A percentile compares a stretch with the other conserved stretches of the same genome.
Conservation (phyloP, 2,329 filamentous ascomycete genomes). For the Cytospora schulzeri region DNA sequence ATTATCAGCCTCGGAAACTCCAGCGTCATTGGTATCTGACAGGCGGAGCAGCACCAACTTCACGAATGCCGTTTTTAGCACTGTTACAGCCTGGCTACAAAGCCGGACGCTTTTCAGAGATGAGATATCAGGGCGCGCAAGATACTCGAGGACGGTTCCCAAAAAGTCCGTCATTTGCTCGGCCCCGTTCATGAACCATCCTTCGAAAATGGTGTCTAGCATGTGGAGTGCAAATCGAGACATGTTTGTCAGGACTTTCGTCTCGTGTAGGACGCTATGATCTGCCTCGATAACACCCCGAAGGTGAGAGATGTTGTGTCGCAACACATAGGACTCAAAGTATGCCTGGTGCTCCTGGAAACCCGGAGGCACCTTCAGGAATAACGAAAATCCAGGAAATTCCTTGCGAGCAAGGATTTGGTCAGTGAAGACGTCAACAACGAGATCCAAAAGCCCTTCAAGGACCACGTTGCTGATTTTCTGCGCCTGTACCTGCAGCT, state of each 20-base stretch:
- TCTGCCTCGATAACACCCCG: conserved; percentile 71
- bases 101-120: conserved; percentile 85
- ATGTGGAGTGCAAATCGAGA: conserved; percentile 79
- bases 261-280: conserved; percentile 74
- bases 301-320: conserved; percentile 72
- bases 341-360: conserved; percentile 94
- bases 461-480: conserved; percentile 70
- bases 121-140: conserved; percentile 82
- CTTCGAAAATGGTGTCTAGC: conserved; percentile 89
- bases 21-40: conserved; percentile 75
- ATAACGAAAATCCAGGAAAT: conserved; percentile 84
- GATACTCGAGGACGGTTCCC: conserved; percentile 81
- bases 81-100: conserved; percentile 79
- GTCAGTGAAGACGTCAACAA: conserved; percentile 80
- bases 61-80: conserved; percentile 76
- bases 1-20: conserved; percentile 62
- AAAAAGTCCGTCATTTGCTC: conserved; percentile 83
- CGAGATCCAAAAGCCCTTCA: conserved; percentile 75
- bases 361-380: conserved; percentile 84
- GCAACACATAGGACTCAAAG: conserved; percentile 88
- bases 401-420: conserved; percentile 86
- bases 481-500: conserved; percentile 51
- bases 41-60: conserved; percentile 78
- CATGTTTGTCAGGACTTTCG: conserved; percentile 83
- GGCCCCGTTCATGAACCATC: conserved; percentile 91